Evolutionary conservation across 2,329 filamentous ascomycete species (phyloP).

Genomic region (Beauveria asiatica): DNA sequence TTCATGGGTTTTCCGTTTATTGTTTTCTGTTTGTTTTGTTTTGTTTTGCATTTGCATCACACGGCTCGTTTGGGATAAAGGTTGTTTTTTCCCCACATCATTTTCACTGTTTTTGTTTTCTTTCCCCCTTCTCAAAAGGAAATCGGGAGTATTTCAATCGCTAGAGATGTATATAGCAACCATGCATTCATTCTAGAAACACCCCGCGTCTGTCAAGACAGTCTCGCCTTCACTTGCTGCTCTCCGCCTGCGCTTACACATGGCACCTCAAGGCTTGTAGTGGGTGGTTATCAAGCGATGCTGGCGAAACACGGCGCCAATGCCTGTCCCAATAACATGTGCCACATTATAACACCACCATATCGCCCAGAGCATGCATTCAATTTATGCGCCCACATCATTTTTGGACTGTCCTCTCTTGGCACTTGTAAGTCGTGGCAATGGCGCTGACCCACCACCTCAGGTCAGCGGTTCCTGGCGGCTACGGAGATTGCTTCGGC

Average conservation of each 20-base stretch:
- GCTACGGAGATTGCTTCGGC: conserved; percentile 1
- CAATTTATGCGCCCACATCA: background rate
- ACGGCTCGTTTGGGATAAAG: conserved; percentile 8
- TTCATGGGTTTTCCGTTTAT: background rate
- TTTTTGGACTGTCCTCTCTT: background rate
- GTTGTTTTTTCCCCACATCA: background rate
- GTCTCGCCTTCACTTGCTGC: no score
- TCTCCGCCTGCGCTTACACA: no score
- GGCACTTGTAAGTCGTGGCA: background rate
- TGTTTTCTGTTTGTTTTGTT: background rate
- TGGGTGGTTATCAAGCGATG: background rate
- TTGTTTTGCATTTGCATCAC: conserved; percentile 1
- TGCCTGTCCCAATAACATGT: background rate
- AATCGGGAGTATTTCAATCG: background rate
- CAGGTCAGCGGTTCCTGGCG: background rate
- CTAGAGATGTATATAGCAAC: conserved; percentile 7
- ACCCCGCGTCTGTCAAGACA: no score
- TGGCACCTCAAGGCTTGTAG: background rate
- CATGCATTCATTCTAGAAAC: background rate
- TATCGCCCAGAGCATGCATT: background rate
- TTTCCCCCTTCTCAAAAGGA: background rate
- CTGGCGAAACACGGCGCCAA: background rate
- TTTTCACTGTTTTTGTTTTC: background rate
- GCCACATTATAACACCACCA: background rate
- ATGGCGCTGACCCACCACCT: background rate